A percentile compares a stretch with the other conserved stretches of the same genome.
phyloP scores from a whole-genome alignment of 495 filamentous ascomycete genomes.

The Delitschia confertaspora region DNA sequence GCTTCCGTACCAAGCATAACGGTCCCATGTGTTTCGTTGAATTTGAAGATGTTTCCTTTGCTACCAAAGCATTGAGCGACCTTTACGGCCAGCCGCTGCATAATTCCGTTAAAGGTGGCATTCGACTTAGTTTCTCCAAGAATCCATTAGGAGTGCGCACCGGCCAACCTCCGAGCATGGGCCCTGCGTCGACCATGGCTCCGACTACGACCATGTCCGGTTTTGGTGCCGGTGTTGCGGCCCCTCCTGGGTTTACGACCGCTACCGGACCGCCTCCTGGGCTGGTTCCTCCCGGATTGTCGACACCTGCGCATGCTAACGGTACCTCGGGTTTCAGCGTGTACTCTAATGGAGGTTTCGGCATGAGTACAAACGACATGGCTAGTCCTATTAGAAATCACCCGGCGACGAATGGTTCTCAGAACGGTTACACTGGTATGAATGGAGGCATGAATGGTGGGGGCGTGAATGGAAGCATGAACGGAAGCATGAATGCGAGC shows the following conservation, averaged over 20 bases:
- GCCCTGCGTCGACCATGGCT: slow-evolving; percentile 41
- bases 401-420: slow-evolving; percentile 17
- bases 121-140: slow-evolving; percentile 96
- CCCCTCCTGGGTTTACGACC: slow-evolving; percentile 27
- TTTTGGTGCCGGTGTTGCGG: slow-evolving; percentile 14
- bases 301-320: slow-evolving; percentile 16
- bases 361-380: slow-evolving; percentile 18
- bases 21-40: slow-evolving; percentile 99
- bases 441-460: no score
- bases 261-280: slow-evolving; percentile 29
- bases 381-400: slow-evolving; percentile 17
- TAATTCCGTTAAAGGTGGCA: slow-evolving; percentile 92
- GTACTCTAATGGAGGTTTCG: slow-evolving; percentile 22
- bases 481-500: no score
- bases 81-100: slow-evolving; percentile 82
- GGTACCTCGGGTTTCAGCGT: slow-evolving; percentile 17
- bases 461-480: no score
- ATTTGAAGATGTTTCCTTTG: slow-evolving; percentile 90
- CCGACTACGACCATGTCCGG: slow-evolving; percentile 43
- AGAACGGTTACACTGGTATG: slow-evolving; percentile 19
- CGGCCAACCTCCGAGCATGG: slow-evolving; percentile 53
- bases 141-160: slow-evolving; percentile 91
- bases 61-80: slow-evolving; percentile 86
- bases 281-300: slow-evolving; percentile 24
- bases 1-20: slow-evolving; percentile 95